These are phyloP conservation scores for Phytophthora cryptogea DNA, from an alignment of 352 stramenopile genomes.

Conservation along the genomic window DNA sequence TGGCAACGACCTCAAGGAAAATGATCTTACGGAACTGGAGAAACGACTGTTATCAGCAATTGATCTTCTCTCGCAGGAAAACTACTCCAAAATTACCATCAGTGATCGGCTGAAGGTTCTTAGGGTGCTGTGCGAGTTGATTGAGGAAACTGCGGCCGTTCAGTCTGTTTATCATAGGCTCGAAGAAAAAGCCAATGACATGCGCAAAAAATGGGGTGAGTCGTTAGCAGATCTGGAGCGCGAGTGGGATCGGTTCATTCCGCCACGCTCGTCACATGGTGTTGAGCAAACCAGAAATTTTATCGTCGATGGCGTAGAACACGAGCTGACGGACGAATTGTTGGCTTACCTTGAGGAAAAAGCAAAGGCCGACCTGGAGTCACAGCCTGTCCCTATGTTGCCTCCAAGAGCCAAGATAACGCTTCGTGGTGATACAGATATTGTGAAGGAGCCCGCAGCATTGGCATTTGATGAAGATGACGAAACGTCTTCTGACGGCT, in stretches of 20 bases:
- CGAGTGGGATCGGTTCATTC: constrained; percentile 63
- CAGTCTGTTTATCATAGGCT: constrained; percentile 70
- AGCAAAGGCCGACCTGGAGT: constrained; percentile 62
- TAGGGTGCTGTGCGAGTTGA: constrained; percentile 66
- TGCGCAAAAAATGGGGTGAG: constrained; percentile 55
- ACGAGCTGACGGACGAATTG: constrained; percentile 73
- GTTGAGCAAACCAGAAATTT: constrained; percentile 70
- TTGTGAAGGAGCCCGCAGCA: constrained; percentile 5
- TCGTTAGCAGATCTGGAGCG: constrained; percentile 61
- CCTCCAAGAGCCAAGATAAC: constrained; percentile 44
- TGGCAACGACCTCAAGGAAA: constrained; percentile 32
- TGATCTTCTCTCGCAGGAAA: constrained; percentile 71
- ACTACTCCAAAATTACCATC: constrained; percentile 58
- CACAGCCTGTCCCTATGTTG: constrained; percentile 46
- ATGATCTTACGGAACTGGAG: constrained; percentile 67
- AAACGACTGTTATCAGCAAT: constrained; percentile 63
- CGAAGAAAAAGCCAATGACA: constrained; percentile 66
- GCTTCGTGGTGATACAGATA: constrained; percentile 18
- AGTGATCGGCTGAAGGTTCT: constrained; percentile 63
- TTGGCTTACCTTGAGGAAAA: constrained; percentile 72
- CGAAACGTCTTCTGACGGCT: constrained; percentile 38
- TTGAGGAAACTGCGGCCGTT: constrained; percentile 53
- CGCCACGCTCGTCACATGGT: constrained; percentile 44
- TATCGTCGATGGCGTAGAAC: constrained; percentile 73
- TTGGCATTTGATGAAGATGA: constrained; percentile 30